Evolutionary conservation across 805 yeast species (phyloP).

Genomic region (Nakazawaea anatomiae): DNA sequence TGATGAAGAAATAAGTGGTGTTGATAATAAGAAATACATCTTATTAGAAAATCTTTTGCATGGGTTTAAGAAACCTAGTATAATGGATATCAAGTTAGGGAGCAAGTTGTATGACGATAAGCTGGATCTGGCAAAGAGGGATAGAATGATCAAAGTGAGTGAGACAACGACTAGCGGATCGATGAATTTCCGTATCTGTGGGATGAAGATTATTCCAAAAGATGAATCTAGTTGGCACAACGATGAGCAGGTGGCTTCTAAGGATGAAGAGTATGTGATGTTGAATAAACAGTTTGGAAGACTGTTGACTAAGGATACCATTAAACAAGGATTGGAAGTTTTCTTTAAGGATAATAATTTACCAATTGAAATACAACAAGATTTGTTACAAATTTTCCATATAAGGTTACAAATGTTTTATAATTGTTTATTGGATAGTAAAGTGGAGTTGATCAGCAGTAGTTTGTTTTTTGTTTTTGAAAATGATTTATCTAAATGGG

Average conservation of each 20-base stretch:
- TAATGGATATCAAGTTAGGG: slow-evolving; percentile 85
- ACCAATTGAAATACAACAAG: slow-evolving; percentile 23
- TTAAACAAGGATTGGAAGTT: slow-evolving; percentile 36
- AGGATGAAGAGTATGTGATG: slow-evolving; percentile 35
- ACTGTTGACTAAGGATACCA: slow-evolving; percentile 35
- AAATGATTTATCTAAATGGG: slow-evolving; percentile 54
- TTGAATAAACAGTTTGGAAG: slow-evolving; percentile 75
- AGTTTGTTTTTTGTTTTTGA: slow-evolving; percentile 74
- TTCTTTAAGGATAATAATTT: slow-evolving; percentile 37
- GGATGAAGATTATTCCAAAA: slow-evolving; percentile 54
- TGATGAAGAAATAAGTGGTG: not conserved
- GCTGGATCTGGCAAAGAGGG: slow-evolving; percentile 53
- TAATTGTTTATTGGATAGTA: slow-evolving; percentile 56
- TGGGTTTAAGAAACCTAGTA: slow-evolving; percentile 60
- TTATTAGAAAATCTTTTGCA: slow-evolving; percentile 67
- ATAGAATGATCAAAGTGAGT: slow-evolving; percentile 60
- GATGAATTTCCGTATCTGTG: slow-evolving; percentile 75
- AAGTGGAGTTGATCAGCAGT: slow-evolving; percentile 63
- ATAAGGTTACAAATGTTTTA: slow-evolving; percentile 61
- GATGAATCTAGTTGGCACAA: slow-evolving; percentile 10
- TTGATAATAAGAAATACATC: slow-evolving; percentile 31
- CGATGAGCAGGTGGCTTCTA: slow-evolving; percentile 11
- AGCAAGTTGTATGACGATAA: slow-evolving; percentile 56
- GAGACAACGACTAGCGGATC: slow-evolving; percentile 74
- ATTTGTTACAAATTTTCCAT: slow-evolving; percentile 39